Conservation (phyloP, 2,329 filamentous ascomycete genomes). For the Bretziella fagacearum region DNA sequence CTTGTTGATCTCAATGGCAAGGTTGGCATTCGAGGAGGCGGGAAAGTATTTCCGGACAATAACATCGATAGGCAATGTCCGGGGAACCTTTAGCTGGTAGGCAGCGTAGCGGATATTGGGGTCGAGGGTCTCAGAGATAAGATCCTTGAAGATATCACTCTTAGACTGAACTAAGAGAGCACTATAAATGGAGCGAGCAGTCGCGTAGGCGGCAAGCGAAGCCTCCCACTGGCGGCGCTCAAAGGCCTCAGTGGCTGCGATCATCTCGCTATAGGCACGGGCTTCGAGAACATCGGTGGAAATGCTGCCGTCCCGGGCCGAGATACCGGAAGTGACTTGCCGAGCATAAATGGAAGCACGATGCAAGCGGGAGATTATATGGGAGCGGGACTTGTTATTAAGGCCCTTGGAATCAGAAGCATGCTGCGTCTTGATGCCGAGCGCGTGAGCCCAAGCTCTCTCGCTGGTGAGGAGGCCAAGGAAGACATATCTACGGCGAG, state of each 20-base stretch:
- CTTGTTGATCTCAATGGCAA: conserved; percentile 52
- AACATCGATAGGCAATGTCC: conserved; percentile 63
- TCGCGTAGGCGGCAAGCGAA: conserved; percentile 59
- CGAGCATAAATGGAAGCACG: conserved; percentile 61
- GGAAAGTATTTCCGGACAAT: conserved; percentile 71
- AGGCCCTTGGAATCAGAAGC: conserved; percentile 66
- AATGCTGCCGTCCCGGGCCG: conserved; percentile 42
- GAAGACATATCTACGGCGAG: conserved; percentile 45
- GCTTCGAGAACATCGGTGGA: conserved; percentile 66
- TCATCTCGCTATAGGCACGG: conserved; percentile 60
- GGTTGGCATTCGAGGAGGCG: conserved; percentile 33
- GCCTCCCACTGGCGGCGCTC: conserved; percentile 76
- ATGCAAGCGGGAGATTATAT: conserved; percentile 73
- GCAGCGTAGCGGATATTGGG: conserved; percentile 88
- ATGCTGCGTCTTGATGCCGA: conserved; percentile 79
- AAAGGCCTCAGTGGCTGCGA: conserved; percentile 63
- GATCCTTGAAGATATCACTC: conserved; percentile 69
- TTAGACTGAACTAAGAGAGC: conserved; percentile 46
- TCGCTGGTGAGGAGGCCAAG: conserved; percentile 76
- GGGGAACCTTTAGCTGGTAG: conserved; percentile 75
- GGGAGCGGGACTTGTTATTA: conserved; percentile 60
- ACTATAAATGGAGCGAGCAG: conserved; percentile 67
- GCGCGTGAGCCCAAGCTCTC: conserved; percentile 85
- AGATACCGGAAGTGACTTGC: conserved; percentile 48
- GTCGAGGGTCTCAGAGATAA: conserved; percentile 73